phyloP scores from a whole-genome alignment of 805 yeast species.

The Ascoidea asiatica region DNA sequence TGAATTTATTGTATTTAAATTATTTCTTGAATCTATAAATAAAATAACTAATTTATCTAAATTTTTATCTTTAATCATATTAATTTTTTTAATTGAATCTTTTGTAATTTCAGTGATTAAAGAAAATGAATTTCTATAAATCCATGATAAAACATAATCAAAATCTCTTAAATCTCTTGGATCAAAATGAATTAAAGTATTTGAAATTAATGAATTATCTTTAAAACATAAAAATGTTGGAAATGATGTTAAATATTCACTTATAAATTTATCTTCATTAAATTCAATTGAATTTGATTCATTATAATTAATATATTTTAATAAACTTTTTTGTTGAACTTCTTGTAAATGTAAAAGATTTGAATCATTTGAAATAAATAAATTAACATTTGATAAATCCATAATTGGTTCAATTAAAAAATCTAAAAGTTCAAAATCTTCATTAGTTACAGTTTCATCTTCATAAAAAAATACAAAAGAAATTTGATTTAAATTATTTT shows the following conservation, averaged over 20 bases:
- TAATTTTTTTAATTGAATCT: constrained; percentile 12
- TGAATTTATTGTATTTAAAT: constrained; percentile 19
- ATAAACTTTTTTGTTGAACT: constrained; percentile 24
- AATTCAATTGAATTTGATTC: constrained; percentile 20
- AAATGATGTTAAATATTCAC: constrained; percentile 40
- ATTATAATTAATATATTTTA: constrained; percentile 31
- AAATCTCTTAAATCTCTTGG: constrained; percentile 48
- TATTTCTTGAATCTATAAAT: constrained; percentile 9
- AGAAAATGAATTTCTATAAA: constrained; percentile 36
- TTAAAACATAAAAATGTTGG: constrained; percentile 54
- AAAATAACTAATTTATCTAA: constrained; percentile 36
- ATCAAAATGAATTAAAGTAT: constrained; percentile 45
- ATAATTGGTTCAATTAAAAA: constrained; percentile 48
- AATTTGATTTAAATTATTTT: constrained; percentile 22
- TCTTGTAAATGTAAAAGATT: constrained; percentile 25
- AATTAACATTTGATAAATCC: constrained; percentile 38
- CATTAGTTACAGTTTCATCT: constrained; percentile 33
- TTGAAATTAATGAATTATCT: constrained; percentile 38
- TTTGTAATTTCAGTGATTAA: constrained; percentile 38
- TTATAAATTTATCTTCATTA: constrained; percentile 31
- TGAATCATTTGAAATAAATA: constrained; percentile 38
- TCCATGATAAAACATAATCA: constrained; percentile 33
- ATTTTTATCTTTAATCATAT: constrained; percentile 27
- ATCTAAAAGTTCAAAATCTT: constrained; percentile 50
- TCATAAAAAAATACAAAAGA: constrained; percentile 44